A percentile compares a stretch with the other conserved stretches of the same genome.
Conservation (phyloP, 2,329 filamentous ascomycete species). For the Dryadomyces quercus-mongolicae region DNA sequence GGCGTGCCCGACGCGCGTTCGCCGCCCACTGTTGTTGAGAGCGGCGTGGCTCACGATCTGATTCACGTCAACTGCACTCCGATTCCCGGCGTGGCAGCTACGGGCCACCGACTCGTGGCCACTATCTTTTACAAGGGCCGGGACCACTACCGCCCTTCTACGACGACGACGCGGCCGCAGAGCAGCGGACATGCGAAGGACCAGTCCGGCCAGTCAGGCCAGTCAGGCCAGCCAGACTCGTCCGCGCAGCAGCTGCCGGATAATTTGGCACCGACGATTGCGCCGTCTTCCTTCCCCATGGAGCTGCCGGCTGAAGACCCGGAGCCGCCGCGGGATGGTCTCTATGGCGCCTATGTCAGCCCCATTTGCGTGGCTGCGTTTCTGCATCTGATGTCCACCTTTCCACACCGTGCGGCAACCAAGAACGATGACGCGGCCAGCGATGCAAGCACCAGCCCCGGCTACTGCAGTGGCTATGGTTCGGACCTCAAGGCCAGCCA, state of each 20-base stretch:
- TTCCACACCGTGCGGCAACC: conserved; percentile 41
- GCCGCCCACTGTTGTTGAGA: conserved; percentile 49
- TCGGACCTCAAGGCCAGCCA: conserved; percentile 47
- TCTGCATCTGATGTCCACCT: conserved; percentile 52
- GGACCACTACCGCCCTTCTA: conserved; percentile 11
- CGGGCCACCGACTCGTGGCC: conserved; percentile 42
- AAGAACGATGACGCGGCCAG: neutral
- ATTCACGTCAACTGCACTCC: conserved; percentile 53
- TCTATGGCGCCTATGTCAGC: conserved; percentile 54
- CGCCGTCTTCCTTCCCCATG: conserved; percentile 28
- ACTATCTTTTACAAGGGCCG: conserved; percentile 51
- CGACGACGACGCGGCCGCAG: conserved; percentile 10
- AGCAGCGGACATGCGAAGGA: neutral
- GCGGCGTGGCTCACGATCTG: conserved; percentile 48
- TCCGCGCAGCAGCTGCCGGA: conserved; percentile 25
- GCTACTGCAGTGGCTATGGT: conserved; percentile 7
- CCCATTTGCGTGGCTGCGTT: conserved; percentile 54
- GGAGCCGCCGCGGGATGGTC: conserved; percentile 41
- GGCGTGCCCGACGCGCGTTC: conserved; percentile 48
- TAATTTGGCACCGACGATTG: conserved; percentile 45
- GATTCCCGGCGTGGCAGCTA: conserved; percentile 25
- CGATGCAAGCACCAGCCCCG: neutral
- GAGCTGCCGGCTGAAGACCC: conserved; percentile 9
- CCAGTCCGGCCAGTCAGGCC: too few species aligned
- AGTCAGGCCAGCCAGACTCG: neutral